Evolutionary conservation across 2,329 filamentous ascomycete species (phyloP), one percentile per base, ranked within the genome.

Genomic region (Bipolaris gigantea): DNA sequence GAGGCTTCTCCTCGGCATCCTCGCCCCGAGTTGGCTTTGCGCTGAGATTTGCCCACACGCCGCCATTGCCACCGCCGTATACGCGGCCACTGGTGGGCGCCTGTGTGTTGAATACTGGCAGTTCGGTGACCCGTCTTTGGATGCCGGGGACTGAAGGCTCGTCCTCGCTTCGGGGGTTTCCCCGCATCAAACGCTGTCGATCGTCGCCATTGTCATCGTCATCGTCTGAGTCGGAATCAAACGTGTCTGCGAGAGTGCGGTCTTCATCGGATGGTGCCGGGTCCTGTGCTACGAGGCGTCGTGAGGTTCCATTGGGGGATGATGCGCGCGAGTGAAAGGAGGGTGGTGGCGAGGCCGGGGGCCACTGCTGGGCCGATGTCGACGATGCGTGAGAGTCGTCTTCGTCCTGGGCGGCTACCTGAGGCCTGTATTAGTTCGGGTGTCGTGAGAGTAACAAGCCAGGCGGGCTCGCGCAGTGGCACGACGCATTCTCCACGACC

Each of bases 31-130:
- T 90, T 0, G 93, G 93, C 72, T 96, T 93, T 13, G 94, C 94
- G 62, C 86, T 91, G 62, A 99, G 77, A 73, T 99, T 99, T 50
- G 93, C 94, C 77, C 96, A 99, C 23, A 99, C 94, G 57, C 94
- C 94, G 75, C 97, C 94, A 45, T 90, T 92, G 50, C 89, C 87
- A n/a, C 86, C 70, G 39, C 90, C 89, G 57, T 90, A 85, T 2
- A 89, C 82, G 57, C 84, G 78, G 36, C 68, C 69, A 19, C 75
- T 73, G 33, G 74, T 73, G 3, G 76, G 62, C 15, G 73, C 60
- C 15, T 77, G 64, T n/a, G 68, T 64, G 50, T 66, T 63, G 62
- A 83, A 85, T 3, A 74, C 76, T 1, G 84, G 83, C 39, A 85
- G 71, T 59, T 83, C 77, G 9, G 83, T 85, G 8, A 80, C 77